These are phyloP conservation scores for Kluyveromyces nonfermentans DNA, from an alignment of 805 yeast genomes.

Conservation along the genomic window DNA sequence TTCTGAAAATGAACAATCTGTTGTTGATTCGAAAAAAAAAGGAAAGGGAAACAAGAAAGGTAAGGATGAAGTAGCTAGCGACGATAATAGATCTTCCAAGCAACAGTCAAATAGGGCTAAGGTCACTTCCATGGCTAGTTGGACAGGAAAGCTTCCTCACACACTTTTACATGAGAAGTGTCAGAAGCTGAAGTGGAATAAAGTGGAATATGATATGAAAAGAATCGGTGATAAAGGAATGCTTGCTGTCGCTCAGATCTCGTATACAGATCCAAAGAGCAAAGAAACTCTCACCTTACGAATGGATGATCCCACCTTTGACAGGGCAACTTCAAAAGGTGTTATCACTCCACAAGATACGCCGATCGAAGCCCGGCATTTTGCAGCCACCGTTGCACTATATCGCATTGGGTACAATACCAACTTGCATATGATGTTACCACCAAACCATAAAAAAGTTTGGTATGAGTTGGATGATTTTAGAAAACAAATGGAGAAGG, in stretches of 20 bases:
- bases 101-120: constrained; percentile 34
- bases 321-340: constrained; percentile 36
- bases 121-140: constrained; percentile 63
- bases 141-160: constrained; percentile 94
- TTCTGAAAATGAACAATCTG: constrained; percentile 6
- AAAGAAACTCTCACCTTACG: constrained; percentile 51
- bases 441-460: constrained; percentile 66
- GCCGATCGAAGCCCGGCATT: constrained; percentile 80
- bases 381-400: constrained; percentile 81
- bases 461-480: constrained; percentile 68
- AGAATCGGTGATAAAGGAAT: constrained; percentile 44
- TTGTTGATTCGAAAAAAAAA: constrained; percentile 13
- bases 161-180: constrained; percentile 78
- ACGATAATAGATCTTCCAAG: constrained; percentile 15
- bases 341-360: constrained; percentile 62
- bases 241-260: constrained; percentile 53
- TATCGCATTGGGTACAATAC: constrained; percentile 73
- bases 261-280: constrained; percentile 75
- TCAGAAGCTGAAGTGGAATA: constrained; percentile 84
- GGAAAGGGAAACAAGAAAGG: constrained; percentile 15
- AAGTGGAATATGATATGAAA: constrained; percentile 68
- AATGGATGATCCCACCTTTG: constrained; percentile 39
- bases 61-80: constrained; percentile 10
- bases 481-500: constrained; percentile 40
- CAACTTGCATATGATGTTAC: constrained; percentile 79